Evolutionary conservation across 352 stramenopile genomes (phyloP).

Genomic region (Globisporangium viniferum): DNA sequence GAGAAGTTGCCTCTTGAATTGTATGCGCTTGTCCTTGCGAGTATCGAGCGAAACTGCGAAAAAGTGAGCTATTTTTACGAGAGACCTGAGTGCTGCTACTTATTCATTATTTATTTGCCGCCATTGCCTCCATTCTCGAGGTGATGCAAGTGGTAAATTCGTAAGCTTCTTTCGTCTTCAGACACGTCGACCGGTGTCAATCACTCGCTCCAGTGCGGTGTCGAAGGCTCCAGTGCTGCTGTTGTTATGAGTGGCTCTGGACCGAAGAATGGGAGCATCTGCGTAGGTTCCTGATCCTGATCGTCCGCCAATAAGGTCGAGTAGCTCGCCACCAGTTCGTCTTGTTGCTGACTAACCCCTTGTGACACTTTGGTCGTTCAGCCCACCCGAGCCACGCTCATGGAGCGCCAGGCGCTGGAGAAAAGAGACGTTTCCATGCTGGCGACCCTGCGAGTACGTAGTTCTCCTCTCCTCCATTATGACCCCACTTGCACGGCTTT

Average conservation of each 20-base stretch:
- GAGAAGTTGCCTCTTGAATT: no score
- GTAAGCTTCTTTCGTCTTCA: neutral
- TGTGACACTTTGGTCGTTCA: slow-evolving; percentile 9
- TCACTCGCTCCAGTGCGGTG: neutral
- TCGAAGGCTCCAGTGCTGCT: neutral
- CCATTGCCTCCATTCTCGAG: neutral
- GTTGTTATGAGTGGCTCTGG: slow-evolving; percentile 62
- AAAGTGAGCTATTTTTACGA: neutral
- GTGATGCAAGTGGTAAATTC: neutral
- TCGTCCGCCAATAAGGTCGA: neutral
- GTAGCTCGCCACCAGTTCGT: no score
- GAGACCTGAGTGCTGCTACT: neutral
- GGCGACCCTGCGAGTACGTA: slow-evolving; percentile 49
- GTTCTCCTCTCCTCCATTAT: neutral
- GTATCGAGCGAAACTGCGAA: no score
- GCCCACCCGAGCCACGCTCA: slow-evolving; percentile 54
- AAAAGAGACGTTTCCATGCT: slow-evolving; percentile 75
- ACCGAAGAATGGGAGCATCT: slow-evolving; percentile 26
- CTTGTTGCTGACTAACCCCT: neutral
- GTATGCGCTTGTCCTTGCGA: no score
- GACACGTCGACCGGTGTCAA: neutral
- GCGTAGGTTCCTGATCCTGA: slow-evolving; percentile 20
- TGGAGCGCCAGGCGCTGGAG: slow-evolving; percentile 66
- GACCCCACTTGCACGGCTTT: neutral
- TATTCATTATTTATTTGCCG: no score